Conservation (phyloP, 768 basidiomycete genomes). For the Boletus fagicola region DNA sequence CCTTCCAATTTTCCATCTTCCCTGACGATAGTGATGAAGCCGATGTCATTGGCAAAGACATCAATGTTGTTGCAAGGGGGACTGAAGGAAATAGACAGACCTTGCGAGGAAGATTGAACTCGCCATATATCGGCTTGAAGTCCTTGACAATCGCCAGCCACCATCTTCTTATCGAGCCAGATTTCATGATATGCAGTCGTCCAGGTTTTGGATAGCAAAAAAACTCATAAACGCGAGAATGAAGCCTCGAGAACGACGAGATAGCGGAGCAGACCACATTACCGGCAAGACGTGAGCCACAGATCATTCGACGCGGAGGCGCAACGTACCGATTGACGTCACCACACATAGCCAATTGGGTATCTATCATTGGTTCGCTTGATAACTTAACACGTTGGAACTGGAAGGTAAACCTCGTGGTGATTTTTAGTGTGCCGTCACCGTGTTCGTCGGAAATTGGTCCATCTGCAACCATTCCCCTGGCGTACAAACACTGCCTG, state of each 20-base stretch:
- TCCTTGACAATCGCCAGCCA: conserved; percentile 82
- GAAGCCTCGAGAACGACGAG: conserved; percentile 37
- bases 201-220: too few relatives aligned
- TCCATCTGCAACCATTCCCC: conserved; percentile 90
- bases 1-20: conserved; percentile 77
- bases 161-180: conserved; percentile 84
- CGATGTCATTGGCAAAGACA: conserved; percentile 87
- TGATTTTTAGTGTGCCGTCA: conserved; percentile 92
- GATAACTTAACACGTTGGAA: conserved; percentile 81
- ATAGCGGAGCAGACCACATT: conserved; percentile 92
- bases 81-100: conserved; percentile 37
- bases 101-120: conserved; percentile 95
- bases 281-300: conserved; percentile 38
- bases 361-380: conserved; percentile 76
- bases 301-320: background rate
- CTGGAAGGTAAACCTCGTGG: conserved; percentile 71
- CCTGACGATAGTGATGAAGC: conserved; percentile 91
- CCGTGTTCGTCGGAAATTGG: conserved; percentile 93
- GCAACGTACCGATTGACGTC: conserved; percentile 81
- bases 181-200: too few relatives aligned
- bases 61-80: conserved; percentile 99
- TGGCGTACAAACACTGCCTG: conserved; percentile 90
- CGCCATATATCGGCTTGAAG: conserved; percentile 89
- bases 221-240: conserved; percentile 27
- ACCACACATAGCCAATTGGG: conserved; percentile 96